Percentiles rank a stretch among this genome's conserved stretches.
These are phyloP conservation scores for Fusarium nodosum DNA, from an alignment of 2,329 filamentous ascomycete species.

Conservation along the genomic window DNA sequence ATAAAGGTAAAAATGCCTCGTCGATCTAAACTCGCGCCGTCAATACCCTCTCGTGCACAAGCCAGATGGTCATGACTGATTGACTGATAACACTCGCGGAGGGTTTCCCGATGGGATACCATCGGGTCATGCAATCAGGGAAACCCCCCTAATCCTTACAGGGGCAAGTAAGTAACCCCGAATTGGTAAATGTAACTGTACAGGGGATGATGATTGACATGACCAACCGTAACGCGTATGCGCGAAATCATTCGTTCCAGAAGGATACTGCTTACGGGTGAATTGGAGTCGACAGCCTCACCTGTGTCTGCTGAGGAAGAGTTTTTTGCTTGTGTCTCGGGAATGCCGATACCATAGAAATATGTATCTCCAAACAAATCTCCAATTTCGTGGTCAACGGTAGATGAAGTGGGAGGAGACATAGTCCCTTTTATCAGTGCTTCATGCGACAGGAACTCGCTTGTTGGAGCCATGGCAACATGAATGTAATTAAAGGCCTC, in stretches of 20 bases:
- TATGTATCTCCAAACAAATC: neutral
- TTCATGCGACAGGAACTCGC: neutral
- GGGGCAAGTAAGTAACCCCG: neutral
- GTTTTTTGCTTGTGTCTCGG: conserved; percentile 11
- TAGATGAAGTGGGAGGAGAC: too few species aligned
- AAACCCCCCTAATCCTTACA: neutral
- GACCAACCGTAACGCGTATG: neutral
- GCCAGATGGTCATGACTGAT: neutral
- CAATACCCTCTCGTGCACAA: neutral
- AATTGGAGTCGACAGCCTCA: conserved; percentile 7
- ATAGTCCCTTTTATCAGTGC: neutral
- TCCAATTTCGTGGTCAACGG: neutral
- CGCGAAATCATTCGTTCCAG: conserved; percentile 19
- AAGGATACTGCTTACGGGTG: conserved; percentile 13
- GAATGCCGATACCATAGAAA: neutral
- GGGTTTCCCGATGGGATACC: conserved; percentile 17
- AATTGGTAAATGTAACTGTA: neutral
- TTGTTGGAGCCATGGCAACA: neutral
- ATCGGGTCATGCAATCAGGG: neutral
- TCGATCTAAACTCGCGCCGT: conserved; percentile 2
- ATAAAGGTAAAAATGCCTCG: conserved; percentile 6
- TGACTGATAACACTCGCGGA: conserved; percentile 12
- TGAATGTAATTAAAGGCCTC: conserved; percentile 12
- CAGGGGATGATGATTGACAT: neutral
- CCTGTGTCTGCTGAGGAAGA: conserved; percentile 5